Base-by-base conservation (phyloP, 441 rosid genomes). In the Populus hybrid region DNA sequence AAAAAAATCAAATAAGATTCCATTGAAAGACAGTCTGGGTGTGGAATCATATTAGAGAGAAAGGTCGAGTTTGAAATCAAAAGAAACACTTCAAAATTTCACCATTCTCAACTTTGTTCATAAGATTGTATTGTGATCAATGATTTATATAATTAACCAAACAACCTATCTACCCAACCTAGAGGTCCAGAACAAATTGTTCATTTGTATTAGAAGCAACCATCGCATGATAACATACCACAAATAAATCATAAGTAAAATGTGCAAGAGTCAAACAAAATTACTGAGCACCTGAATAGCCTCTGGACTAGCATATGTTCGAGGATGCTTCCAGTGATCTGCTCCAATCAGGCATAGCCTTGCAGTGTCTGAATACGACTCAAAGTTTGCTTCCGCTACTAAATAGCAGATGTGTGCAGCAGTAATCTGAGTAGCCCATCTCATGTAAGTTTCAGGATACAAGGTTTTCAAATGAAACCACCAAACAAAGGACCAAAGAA, bases 321-420 rank as follows among this genome's bases (percentile, higher is more conserved):
- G 89, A 67, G 99, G 98, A 83, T 76, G 84, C 80, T 89, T 94
- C 98, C 91, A 96, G 80, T 96, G 99, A 84, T 96, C 99, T 79
- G 98, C 94, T 84, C 98, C 97, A 35, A 92, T 84, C 78, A 96
- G 98, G 85, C 99, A 96, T 10, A 96, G 87, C 84, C 99, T 93
- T 46, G 99, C 93, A 79, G 81, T 89, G 82, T 93, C 98, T 81
- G 98, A 94, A 85, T 91, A 93, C 40, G 97, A 80, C 85, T 96
- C 98, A 85, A 96, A 93, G 88, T 91, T 94, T 82, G 89, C 92
- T 88, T 94, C 99, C 2, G 98, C 98, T 36, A 96, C 87, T 85
- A 96, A 84, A 84, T 94, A 96, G 87, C 99, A 96, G 69, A 93
- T 86, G 86, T 96, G 99, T 68, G 99, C 99, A 66, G 97, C 98